A percentile compares a stretch with the other conserved stretches of the same genome.
Evolutionary conservation across 202 grass and related monocot species (phyloP).

Genomic region (Zizania palustris): DNA sequence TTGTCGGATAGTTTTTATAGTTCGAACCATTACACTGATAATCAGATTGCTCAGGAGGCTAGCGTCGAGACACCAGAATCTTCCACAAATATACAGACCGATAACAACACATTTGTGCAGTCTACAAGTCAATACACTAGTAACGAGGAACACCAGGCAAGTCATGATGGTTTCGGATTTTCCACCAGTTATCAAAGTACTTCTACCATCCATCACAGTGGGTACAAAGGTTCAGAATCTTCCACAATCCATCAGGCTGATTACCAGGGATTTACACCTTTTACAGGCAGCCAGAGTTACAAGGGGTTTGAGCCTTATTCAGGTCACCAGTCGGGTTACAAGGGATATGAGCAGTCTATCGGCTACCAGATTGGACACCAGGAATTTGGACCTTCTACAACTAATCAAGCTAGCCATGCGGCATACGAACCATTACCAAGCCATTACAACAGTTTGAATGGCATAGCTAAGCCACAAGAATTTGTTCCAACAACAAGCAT

Average conservation of each 20-base stretch:
- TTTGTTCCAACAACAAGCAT: slow-evolving; percentile 35
- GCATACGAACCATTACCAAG: slow-evolving; percentile 17
- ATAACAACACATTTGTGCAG: slow-evolving; percentile 37
- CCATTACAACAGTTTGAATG: slow-evolving; percentile 40
- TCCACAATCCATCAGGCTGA: slow-evolving; percentile 24
- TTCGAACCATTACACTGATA: slow-evolving; percentile 33
- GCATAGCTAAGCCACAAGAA: slow-evolving; percentile 18
- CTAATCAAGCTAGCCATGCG: slow-evolving; percentile 42
- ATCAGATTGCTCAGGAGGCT: slow-evolving; percentile 33
- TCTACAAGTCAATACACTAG: slow-evolving; percentile 35
- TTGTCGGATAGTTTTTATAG: slow-evolving; percentile 28
- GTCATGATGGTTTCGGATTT: slow-evolving; percentile 35
- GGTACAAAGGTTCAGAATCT: slow-evolving; percentile 25
- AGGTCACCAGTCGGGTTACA: slow-evolving; percentile 25
- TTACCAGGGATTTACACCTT: slow-evolving; percentile 39
- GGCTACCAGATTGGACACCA: slow-evolving; percentile 35
- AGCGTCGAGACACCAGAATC: slow-evolving; percentile 16
- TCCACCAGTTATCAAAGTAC: slow-evolving; percentile 17
- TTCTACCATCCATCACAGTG: slow-evolving; percentile 20
- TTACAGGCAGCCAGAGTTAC: slow-evolving; percentile 25
- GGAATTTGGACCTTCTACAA: slow-evolving; percentile 38
- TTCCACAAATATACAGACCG: slow-evolving; percentile 23
- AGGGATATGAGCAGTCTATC: slow-evolving; percentile 29
- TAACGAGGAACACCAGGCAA: slow-evolving; percentile 26
- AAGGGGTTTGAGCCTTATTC: slow-evolving; percentile 28